phyloP scores from a whole-genome alignment of 495 filamentous ascomycete species.

The Hypoxylon lenormandii region DNA sequence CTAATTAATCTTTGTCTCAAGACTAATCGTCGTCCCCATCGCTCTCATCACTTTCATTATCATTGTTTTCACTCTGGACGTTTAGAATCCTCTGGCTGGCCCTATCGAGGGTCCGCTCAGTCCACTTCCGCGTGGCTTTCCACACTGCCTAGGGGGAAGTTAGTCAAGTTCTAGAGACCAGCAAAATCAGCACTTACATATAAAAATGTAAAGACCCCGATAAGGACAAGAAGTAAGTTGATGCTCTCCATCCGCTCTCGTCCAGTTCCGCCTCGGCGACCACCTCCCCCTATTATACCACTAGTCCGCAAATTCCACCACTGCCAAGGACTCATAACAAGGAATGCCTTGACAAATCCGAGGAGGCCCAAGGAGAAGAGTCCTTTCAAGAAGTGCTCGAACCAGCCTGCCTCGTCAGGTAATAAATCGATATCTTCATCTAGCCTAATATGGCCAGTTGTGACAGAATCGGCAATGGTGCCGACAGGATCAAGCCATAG shows the following conservation, averaged over 20 bases:
- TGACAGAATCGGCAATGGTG: constrained; percentile 56
- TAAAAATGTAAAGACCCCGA: constrained; percentile 85
- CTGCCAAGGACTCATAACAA: constrained; percentile 77
- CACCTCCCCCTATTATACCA: constrained; percentile 55
- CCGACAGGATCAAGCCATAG: constrained; percentile 81
- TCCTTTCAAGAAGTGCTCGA: constrained; percentile 87
- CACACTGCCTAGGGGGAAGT: constrained; percentile 72
- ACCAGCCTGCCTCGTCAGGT: constrained; percentile 69
- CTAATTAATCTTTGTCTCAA: constrained; percentile 12
- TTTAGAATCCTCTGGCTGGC: constrained; percentile 84
- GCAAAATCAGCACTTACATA: constrained; percentile 68
- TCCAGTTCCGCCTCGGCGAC: constrained; percentile 69
- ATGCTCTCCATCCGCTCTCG: constrained; percentile 78
- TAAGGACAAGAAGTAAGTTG: constrained; percentile 79
- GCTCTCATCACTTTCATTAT: constrained; percentile 74
- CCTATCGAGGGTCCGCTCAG: constrained; percentile 74
- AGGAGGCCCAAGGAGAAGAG: constrained; percentile 84
- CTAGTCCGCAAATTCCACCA: constrained; percentile 75
- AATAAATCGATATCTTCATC: constrained; percentile 50
- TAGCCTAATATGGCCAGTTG: constrained; percentile 51
- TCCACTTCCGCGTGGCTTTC: constrained; percentile 79
- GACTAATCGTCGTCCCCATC: constrained; percentile 51
- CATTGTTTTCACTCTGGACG: constrained; percentile 79
- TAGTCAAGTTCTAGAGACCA: constrained; percentile 39
- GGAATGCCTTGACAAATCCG: constrained; percentile 83